Evolutionary conservation across 139 green algal species (phyloP).

Genomic region (Penium margaritaceum): DNA sequence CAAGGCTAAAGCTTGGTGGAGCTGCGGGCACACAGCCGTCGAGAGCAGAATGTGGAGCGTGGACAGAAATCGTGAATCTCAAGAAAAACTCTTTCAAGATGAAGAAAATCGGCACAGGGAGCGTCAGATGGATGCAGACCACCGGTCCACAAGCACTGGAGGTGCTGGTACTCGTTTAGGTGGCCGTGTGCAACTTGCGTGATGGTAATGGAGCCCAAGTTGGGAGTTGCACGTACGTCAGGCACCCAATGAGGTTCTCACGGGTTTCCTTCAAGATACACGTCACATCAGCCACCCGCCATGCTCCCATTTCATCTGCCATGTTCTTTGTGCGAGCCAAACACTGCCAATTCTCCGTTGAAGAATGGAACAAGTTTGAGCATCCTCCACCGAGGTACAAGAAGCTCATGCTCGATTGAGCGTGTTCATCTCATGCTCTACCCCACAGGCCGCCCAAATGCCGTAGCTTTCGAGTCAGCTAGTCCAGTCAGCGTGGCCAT

Average conservation of each 20-base stretch:
- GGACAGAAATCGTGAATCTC: background rate
- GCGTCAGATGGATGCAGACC: background rate
- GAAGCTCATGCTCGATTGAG: background rate
- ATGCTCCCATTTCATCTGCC: too few relatives aligned
- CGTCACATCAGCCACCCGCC: too few relatives aligned
- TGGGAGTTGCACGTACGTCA: too few relatives aligned
- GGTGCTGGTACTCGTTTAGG: background rate
- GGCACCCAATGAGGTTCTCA: too few relatives aligned
- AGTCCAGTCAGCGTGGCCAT: background rate
- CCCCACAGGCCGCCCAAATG: too few relatives aligned
- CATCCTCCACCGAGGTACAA: background rate
- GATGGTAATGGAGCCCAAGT: too few relatives aligned
- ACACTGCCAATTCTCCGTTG: background rate
- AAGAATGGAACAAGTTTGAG: background rate
- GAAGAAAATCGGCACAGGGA: background rate
- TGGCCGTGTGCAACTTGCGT: too few relatives aligned
- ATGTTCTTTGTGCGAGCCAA: too few relatives aligned
- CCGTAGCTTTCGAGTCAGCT: too few relatives aligned
- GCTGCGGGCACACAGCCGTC: conserved; percentile 16
- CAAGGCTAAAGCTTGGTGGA: background rate
- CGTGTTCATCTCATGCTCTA: background rate
- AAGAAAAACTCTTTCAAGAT: background rate
- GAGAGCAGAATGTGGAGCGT: background rate
- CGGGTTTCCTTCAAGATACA: too few relatives aligned
- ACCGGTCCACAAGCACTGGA: background rate